phyloP scores from a whole-genome alignment of 768 basidiomycete species.

The Favolaschia claudopus region DNA sequence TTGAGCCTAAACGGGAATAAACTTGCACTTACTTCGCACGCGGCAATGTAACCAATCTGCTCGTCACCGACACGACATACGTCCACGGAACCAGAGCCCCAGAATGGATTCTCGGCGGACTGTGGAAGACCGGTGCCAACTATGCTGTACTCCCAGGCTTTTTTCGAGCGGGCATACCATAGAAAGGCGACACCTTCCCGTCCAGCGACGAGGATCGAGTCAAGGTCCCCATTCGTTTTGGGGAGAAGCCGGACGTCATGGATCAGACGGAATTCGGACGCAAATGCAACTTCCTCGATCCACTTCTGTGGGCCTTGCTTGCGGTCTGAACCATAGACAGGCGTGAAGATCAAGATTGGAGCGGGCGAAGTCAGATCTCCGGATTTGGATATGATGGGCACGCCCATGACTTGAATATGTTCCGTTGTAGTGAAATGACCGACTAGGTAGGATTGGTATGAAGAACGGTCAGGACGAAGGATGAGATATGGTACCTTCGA shows the following conservation, averaged over 20 bases:
- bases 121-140: not conserved
- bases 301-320: not conserved
- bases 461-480: not conserved
- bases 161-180: not conserved
- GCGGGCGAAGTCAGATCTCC: slow-evolving; percentile 1
- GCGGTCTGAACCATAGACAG: not conserved
- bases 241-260: slow-evolving; percentile 4
- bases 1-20: too few species aligned
- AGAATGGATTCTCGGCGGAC: not conserved
- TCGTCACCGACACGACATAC: not conserved
- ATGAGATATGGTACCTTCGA: not conserved
- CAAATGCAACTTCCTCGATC: not conserved
- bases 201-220: slow-evolving; percentile 5
- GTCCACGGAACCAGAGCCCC: slow-evolving; percentile 7
- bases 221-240: not conserved
- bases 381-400: not conserved
- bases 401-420: slow-evolving; percentile 1
- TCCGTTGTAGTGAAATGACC: slow-evolving; percentile 1
- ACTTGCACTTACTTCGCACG: not conserved
- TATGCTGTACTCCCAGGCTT: not conserved
- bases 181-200: not conserved
- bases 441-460: not conserved
- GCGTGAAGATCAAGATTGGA: not conserved
- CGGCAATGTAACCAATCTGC: not conserved
- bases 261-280: slow-evolving; percentile 1